phyloP scores from a whole-genome alignment of 2,329 filamentous ascomycete genomes.

The Alternaria ventricosa region DNA sequence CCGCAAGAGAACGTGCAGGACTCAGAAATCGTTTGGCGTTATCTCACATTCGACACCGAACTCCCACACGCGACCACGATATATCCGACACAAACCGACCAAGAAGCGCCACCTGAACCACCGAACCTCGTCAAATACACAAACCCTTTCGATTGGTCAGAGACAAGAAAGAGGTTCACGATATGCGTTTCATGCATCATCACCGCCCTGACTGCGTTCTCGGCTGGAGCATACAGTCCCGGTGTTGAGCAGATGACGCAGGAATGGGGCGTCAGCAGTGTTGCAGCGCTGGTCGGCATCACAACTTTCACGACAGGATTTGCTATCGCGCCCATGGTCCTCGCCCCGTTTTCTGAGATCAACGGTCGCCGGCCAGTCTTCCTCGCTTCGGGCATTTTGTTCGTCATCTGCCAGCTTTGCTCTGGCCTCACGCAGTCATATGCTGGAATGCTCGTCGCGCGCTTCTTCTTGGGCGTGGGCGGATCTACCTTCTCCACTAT shows the following conservation, averaged over 20 bases:
- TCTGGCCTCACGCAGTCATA: constrained; percentile 75
- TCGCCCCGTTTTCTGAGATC: constrained; percentile 87
- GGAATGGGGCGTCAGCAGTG: constrained; percentile 69
- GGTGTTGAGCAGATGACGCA: constrained; percentile 68
- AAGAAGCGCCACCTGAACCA: constrained; percentile 57
- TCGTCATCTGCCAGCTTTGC: constrained; percentile 72
- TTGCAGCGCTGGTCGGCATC: constrained; percentile 76
- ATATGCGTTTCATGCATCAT: constrained; percentile 77
- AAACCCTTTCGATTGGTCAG: constrained; percentile 77
- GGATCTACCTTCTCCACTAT: constrained; percentile 84
- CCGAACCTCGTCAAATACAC: constrained; percentile 71
- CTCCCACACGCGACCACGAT: constrained; percentile 57
- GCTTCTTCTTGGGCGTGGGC: constrained; percentile 80
- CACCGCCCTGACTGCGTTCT: constrained; percentile 79
- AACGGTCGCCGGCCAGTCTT: constrained; percentile 88
- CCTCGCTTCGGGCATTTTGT: constrained; percentile 73
- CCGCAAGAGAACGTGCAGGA: constrained; percentile 17
- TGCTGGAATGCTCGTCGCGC: constrained; percentile 74
- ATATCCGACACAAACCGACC: constrained; percentile 41
- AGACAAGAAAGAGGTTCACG: constrained; percentile 71
- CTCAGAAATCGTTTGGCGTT: constrained; percentile 60
- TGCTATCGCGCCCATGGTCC: constrained; percentile 81
- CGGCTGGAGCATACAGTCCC: constrained; percentile 80
- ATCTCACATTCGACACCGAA: constrained; percentile 67
- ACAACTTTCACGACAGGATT: constrained; percentile 81